Percentiles rank a stretch among this genome's conserved stretches.
These are phyloP conservation scores for Sporothrix protearum DNA, from an alignment of 2,329 filamentous ascomycete species.

Conservation along the genomic window DNA sequence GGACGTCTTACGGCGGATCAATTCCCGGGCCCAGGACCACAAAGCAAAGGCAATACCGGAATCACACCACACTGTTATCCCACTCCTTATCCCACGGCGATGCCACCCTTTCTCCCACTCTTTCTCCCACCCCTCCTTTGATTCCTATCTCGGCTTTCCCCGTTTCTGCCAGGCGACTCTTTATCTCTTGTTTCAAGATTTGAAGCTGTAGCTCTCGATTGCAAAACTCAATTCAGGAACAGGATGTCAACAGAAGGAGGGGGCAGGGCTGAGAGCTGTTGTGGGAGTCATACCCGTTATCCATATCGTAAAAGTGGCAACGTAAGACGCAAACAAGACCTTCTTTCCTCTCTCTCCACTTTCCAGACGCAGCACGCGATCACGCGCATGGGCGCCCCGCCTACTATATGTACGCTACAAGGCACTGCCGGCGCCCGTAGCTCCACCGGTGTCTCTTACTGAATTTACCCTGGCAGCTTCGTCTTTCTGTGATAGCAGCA, in stretches of 20 bases:
- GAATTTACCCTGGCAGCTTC: neutral
- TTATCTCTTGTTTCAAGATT: neutral
- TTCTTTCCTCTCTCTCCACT: neutral
- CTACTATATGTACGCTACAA: neutral
- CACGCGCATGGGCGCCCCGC: constrained; percentile 3
- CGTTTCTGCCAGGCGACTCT: neutral
- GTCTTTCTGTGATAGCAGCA: neutral
- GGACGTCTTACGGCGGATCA: neutral
- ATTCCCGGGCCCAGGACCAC: neutral
- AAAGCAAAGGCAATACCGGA: neutral
- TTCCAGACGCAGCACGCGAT: neutral
- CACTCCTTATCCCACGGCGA: neutral
- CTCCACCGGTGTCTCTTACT: neutral
- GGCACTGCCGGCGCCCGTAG: neutral
- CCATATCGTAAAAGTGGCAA: neutral
- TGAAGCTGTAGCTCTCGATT: neutral
- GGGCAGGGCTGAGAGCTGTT: neutral
- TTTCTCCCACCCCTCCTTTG: neutral
- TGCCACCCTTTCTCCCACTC: neutral
- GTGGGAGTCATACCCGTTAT: neutral
- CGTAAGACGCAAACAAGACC: neutral
- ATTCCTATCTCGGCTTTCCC: neutral
- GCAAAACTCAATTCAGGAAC: constrained; percentile 13
- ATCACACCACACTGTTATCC: neutral
- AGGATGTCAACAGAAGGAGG: neutral